A percentile compares a stretch with the other conserved stretches of the same genome.
Conservation (phyloP, 768 basidiomycete species). For the Mycena alexandri region DNA sequence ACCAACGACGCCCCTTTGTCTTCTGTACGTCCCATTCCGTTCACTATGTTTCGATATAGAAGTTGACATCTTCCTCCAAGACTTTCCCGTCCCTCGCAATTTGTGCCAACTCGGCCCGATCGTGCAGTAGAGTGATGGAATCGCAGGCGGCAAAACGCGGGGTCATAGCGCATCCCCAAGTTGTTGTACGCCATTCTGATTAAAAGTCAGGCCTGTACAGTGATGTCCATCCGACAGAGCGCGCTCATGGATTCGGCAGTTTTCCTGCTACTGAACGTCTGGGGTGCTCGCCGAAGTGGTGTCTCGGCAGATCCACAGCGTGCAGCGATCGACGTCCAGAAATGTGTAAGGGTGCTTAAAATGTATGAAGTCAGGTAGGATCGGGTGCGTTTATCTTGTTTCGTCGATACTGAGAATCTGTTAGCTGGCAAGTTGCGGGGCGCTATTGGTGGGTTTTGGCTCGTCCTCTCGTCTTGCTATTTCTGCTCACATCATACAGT, state of each 20-base stretch:
- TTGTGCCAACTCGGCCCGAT: conserved; percentile 74
- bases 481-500: conserved; percentile 11
- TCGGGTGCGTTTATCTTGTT: not conserved
- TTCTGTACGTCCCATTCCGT: conserved; percentile 7
- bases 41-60: not conserved
- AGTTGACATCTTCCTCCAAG: not conserved
- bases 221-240: conserved; percentile 31
- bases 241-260: conserved; percentile 57
- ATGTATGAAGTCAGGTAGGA: conserved; percentile 32
- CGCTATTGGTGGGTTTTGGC: conserved; percentile 20
- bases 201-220: no score
- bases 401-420: not conserved
- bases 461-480: not conserved
- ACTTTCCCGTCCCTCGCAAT: conserved; percentile 75
- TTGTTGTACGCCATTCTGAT: conserved; percentile 5
- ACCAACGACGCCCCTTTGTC: conserved; percentile 55
- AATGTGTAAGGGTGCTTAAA: conserved; percentile 59
- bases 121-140: conserved; percentile 70
- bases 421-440: conserved; percentile 29
- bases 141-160: conserved; percentile 43
- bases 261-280: conserved; percentile 63
- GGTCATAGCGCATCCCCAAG: conserved; percentile 18
- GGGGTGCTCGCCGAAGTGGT: conserved; percentile 61
- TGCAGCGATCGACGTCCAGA: conserved; percentile 66
- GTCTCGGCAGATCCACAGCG: conserved; percentile 54